A percentile compares a stretch with the other conserved stretches of the same genome.
phyloP scores from a whole-genome alignment of 306 rosid species.

The Carpinus fangiana region DNA sequence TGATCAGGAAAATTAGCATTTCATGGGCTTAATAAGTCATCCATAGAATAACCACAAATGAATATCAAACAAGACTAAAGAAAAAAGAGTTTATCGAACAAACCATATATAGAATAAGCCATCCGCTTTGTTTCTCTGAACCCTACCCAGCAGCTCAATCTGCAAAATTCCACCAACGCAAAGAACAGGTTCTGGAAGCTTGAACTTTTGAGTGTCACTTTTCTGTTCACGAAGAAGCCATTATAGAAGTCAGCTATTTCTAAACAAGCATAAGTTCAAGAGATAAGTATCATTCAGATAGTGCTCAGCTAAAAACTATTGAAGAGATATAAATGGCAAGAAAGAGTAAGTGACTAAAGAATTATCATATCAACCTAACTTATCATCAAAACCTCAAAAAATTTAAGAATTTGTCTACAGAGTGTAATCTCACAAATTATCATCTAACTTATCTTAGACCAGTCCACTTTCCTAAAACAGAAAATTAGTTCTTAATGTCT shows the following conservation, averaged over 20 bases:
- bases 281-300: background rate
- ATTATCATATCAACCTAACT: background rate
- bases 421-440: background rate
- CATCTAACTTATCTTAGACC: background rate
- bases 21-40: conserved; percentile 15
- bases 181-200: conserved; percentile 88
- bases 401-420: background rate
- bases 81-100: conserved; percentile 25
- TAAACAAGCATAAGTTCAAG: conserved; percentile 1
- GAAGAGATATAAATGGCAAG: background rate
- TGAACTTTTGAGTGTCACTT: conserved; percentile 60
- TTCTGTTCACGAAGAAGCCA: conserved; percentile 49
- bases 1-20: background rate
- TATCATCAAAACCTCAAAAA: background rate
- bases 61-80: background rate
- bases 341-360: background rate
- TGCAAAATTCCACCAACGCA: conserved; percentile 91
- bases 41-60: background rate
- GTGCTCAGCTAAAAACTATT: background rate
- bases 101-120: conserved; percentile 81
- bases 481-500: background rate
- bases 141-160: conserved; percentile 88
- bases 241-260: conserved; percentile 15
- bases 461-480: background rate
- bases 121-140: conserved; percentile 84